Percentiles rank a stretch among this genome's conserved stretches.
phyloP scores from a whole-genome alignment of 1,139 yeast species.

The Blastobotrys persicus region DNA sequence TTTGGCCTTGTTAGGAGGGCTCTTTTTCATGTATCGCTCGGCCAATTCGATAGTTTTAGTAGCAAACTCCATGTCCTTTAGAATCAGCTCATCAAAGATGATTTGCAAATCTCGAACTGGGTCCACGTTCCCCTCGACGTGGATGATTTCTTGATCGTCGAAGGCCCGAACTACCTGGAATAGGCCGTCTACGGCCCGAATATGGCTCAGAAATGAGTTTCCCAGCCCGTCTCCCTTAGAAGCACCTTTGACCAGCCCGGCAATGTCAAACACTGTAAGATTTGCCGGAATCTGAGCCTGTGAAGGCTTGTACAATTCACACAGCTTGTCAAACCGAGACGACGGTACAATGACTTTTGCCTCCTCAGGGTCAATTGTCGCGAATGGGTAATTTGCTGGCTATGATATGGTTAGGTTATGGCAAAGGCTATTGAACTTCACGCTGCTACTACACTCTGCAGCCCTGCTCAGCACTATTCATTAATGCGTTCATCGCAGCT shows the following conservation, averaged over 20 bases:
- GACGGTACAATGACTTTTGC: conserved; percentile 94
- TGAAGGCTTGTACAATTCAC: conserved; percentile 68
- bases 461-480: no score
- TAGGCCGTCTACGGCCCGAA: conserved; percentile 93
- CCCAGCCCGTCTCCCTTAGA: conserved; percentile 96
- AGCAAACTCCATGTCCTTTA: conserved; percentile 91
- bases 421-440: no score
- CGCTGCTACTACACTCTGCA: no score
- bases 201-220: conserved; percentile 91
- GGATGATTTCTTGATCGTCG: conserved; percentile 92
- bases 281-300: conserved; percentile 75
- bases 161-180: conserved; percentile 95
- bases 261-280: conserved; percentile 89
- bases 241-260: conserved; percentile 94
- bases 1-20: conserved; percentile 59
- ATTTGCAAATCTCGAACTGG: conserved; percentile 90
- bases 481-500: no score
- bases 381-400: conserved; percentile 96
- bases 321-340: conserved; percentile 70
- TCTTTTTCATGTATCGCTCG: conserved; percentile 56
- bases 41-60: conserved; percentile 82
- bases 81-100: conserved; percentile 80
- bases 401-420: no score
- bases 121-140: conserved; percentile 89
- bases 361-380: conserved; percentile 97